Conservation (phyloP, 116 monocot species). For the Cymodocea nodosa region DNA sequence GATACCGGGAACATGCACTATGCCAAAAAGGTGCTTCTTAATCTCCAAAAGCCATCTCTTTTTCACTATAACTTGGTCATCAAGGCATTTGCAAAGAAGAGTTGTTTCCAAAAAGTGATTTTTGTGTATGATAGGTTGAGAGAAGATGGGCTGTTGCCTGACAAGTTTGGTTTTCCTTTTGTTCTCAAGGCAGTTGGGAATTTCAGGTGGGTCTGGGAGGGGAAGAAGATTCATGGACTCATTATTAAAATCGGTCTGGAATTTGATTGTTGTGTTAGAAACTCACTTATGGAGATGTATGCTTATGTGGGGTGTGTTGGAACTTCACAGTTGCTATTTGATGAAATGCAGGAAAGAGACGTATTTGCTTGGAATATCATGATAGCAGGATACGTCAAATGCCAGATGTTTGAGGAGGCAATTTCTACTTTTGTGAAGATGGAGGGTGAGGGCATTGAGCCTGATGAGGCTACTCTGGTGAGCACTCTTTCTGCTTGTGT, state of each 20-base stretch:
- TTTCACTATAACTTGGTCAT: slow-evolving; percentile 47
- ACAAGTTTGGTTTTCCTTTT: slow-evolving; percentile 20
- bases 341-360: slow-evolving; percentile 31
- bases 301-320: slow-evolving; percentile 11
- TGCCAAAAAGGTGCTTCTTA: slow-evolving; percentile 17
- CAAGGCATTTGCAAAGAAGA: slow-evolving; percentile 26
- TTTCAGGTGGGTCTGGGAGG: slow-evolving; percentile 22
- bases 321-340: slow-evolving; percentile 31
- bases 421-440: slow-evolving; percentile 22
- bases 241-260: slow-evolving; percentile 11
- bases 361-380: slow-evolving; percentile 39
- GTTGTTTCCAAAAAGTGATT: background rate
- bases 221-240: slow-evolving; percentile 15
- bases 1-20: slow-evolving; percentile 22
- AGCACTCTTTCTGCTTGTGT: slow-evolving; percentile 61
- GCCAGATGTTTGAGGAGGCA: slow-evolving; percentile 9
- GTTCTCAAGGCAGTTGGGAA: slow-evolving; percentile 26
- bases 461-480: slow-evolving; percentile 31
- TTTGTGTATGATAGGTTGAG: slow-evolving; percentile 18
- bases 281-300: slow-evolving; percentile 43
- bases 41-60: slow-evolving; percentile 9
- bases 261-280: slow-evolving; percentile 23
- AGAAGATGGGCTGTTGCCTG: slow-evolving; percentile 5
- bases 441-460: slow-evolving; percentile 18
- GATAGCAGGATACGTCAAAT: slow-evolving; percentile 25